Evolutionary conservation across 495 filamentous ascomycete species (phyloP), one percentile per base, ranked within the genome.

Genomic region (Cudoniella acicularis): DNA sequence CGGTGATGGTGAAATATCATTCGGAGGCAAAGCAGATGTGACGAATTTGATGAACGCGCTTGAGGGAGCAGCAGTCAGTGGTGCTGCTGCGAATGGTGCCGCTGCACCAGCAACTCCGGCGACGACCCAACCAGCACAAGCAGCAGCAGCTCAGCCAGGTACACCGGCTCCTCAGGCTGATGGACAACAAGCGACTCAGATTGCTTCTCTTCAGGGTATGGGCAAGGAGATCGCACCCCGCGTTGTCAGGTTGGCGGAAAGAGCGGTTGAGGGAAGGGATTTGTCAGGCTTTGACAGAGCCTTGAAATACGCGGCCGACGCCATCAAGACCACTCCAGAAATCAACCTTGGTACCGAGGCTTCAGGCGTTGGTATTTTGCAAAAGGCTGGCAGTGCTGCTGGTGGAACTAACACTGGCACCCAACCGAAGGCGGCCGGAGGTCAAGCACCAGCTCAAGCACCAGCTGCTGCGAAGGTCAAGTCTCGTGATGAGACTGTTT

Each of bases 1-100:
- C 78, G 81, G 81, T 82, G 79, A 83, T 76, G 81, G 80, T 73
- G 81, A 84, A 71, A 83, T 83, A 62, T 82, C 79, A 59, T 81
- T 83, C 61, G 79, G 79, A 56, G 75, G 76, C 42, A 73, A 73
- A 49, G 76, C 81, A 70, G 72, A 76, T 65, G 80, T 82, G 9
- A 73, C 77, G 36, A 70, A 69, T 49, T 59, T 79, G 53, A 74
- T 80, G 64, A 77, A 73, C 55, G 76, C 73, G 49, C 67, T 79
- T 49, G 74, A 78, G 68, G 77, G 77, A 50, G 76, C 77, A 36
- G 77, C 77, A 25, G 75, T 79, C 43, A 71, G 70, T 52, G 77
- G 76, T 25, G 77, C 75, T 21, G 75, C 77, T 51, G 60, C 64
- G 41, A 52, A 61, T 49, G 64, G 56, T 41, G 18, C 51, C 25